A percentile compares a stretch with the other conserved stretches of the same genome.
phyloP scores from a whole-genome alignment of 768 basidiomycete species.

The Leccinum uliginosum region DNA sequence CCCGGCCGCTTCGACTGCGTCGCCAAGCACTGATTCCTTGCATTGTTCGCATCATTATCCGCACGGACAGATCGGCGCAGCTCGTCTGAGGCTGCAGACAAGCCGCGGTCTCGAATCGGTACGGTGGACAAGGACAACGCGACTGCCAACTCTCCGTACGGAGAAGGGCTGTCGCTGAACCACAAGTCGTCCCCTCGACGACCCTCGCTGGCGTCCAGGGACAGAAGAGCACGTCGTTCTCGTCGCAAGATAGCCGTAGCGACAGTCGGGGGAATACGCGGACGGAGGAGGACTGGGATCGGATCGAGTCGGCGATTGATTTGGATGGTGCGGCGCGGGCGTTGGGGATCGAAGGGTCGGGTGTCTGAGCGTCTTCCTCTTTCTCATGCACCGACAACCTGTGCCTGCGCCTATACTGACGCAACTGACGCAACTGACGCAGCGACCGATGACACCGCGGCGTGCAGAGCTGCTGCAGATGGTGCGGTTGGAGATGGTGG shows the following conservation, averaged over 20 bases:
- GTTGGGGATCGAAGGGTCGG: slow-evolving; percentile 31
- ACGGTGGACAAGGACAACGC: slow-evolving; percentile 32
- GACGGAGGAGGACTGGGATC: slow-evolving; percentile 68
- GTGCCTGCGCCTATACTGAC: no score
- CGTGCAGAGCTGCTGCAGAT: slow-evolving; percentile 47
- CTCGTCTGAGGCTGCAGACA: slow-evolving; percentile 45
- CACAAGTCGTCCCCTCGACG: slow-evolving; percentile 66
- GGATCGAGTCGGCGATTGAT: slow-evolving; percentile 65
- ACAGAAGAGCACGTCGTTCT: slow-evolving; percentile 35
- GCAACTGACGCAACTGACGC: slow-evolving; percentile 11
- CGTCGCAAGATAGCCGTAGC: slow-evolving; percentile 28
- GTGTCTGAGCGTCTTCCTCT: slow-evolving; percentile 27
- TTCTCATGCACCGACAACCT: no score
- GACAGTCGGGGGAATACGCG: slow-evolving; percentile 28
- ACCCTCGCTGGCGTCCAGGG: slow-evolving; percentile 76
- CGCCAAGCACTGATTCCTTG: slow-evolving; percentile 58
- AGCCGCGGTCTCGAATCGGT: slow-evolving; percentile 53
- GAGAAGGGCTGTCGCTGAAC: slow-evolving; percentile 34
- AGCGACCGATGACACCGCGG: slow-evolving; percentile 40
- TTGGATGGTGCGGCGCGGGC: slow-evolving; percentile 41
- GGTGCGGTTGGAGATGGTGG: slow-evolving; percentile 37
- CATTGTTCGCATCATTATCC: slow-evolving; percentile 34
- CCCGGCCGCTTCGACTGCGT: slow-evolving; percentile 40
- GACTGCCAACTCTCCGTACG: slow-evolving; percentile 42
- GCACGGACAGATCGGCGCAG: slow-evolving; percentile 15